A percentile compares a stretch with the other conserved stretches of the same genome.
phyloP scores from a whole-genome alignment of 2,329 filamentous ascomycete species.

The Fusarium sp. region DNA sequence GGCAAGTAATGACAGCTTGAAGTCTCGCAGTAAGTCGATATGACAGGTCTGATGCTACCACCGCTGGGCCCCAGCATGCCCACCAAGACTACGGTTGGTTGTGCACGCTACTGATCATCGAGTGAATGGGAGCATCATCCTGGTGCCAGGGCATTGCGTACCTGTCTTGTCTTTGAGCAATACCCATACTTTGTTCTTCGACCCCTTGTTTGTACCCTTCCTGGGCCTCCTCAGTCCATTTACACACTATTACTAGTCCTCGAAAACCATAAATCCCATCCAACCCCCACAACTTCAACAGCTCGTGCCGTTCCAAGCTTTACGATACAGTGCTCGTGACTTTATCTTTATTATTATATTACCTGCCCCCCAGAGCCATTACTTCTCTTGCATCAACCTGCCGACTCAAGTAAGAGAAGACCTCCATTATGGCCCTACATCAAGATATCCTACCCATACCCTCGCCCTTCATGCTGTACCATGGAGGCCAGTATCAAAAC shows the following conservation, averaged over 20 bases:
- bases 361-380: neutral
- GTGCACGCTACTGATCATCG: constrained; percentile 46
- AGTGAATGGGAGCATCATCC: constrained; percentile 37
- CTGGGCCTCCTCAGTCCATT: constrained; percentile 30
- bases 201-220: constrained; percentile 42
- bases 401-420: neutral
- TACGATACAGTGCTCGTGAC: constrained; percentile 29
- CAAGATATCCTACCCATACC: constrained; percentile 2
- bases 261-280: constrained; percentile 51
- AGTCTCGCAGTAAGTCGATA: constrained; percentile 49
- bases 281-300: constrained; percentile 44
- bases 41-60: constrained; percentile 51
- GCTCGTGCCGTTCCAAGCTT: constrained; percentile 22
- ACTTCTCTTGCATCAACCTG: neutral
- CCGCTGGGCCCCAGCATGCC: constrained; percentile 39
- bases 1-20: constrained; percentile 42
- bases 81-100: constrained; percentile 43
- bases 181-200: constrained; percentile 32
- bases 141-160: constrained; percentile 32
- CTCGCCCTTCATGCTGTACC: neutral
- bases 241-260: constrained; percentile 27
- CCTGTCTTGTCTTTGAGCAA: constrained; percentile 35
- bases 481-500: neutral
- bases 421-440: constrained; percentile 24
- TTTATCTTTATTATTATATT: constrained; percentile 9